Evolutionary conservation across 345 rosid species (phyloP), one percentile per base, ranked within the genome.

Genomic region (Physaria fendleri): DNA sequence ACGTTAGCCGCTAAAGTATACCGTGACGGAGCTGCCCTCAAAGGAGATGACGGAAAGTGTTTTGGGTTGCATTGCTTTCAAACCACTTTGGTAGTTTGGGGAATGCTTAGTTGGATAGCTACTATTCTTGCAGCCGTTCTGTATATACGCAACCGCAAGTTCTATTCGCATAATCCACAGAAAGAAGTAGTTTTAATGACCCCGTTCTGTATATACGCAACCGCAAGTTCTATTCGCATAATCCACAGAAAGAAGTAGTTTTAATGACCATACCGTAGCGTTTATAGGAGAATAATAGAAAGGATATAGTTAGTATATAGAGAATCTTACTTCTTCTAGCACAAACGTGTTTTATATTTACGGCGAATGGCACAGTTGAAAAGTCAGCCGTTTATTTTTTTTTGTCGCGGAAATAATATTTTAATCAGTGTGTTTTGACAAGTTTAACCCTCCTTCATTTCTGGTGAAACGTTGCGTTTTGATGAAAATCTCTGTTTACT

Each of bases 71-170:
- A 65, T 14, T 93, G 99, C 64, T 93, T 84, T 65, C 68, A 38
- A 35, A 66, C 22, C 6, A 87, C 88, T 71, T 85, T 93, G 56
- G 33, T 89, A 8, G 27, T 81, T 17, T 93, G 95, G 97, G 94
- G 86, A 28, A 71, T 65, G 8, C 74, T 93, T 10, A 77, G 86
- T 69, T 68, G 64, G 4, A 12, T 85, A 1, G 91, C 94, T 2
- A 71, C 86, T 9, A 45, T 77, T 10, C 68, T 87, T 0, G 88
- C 95, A 24, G 9, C 78, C 4, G 11, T 81, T 37, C 64, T 93
- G 1, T 62, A 79, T 23, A 5, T 41, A 21, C 95, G 99, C 6
- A 73, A 81, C 20, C 67, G 87, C 28, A 74, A 76, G 38, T 79
- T 81, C 43, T 84, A 80, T n/a, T 62, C 74, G 24, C 70, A 50